Evolutionary conservation across 129 eudicot genomes (phyloP).

Genomic region (Gnaphalium uliginosum): DNA sequence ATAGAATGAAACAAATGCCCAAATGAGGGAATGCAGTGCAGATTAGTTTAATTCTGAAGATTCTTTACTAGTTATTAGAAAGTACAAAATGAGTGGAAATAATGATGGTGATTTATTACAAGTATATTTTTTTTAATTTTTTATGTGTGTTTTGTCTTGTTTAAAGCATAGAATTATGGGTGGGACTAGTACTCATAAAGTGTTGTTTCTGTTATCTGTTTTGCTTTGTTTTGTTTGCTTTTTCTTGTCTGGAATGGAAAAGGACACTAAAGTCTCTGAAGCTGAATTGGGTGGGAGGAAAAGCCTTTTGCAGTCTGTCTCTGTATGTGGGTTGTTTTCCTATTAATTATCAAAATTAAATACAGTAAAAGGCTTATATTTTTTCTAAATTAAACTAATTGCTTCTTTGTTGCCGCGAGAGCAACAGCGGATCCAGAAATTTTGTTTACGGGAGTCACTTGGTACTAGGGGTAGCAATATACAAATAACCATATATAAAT

Average conservation of each 20-base stretch:
- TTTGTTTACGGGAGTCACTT: too few species aligned
- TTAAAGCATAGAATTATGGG: conserved; percentile 7
- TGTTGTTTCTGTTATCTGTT: conserved; percentile 18
- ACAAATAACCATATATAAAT: too few species aligned
- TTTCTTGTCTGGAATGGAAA: conserved; percentile 33
- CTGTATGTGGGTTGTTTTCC: too few species aligned
- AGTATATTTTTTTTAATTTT: neutral
- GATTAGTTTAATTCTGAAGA: conserved; percentile 28
- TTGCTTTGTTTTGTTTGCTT: conserved; percentile 2
- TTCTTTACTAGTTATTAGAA: conserved; percentile 31
- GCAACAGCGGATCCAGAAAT: too few species aligned
- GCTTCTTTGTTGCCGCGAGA: too few species aligned
- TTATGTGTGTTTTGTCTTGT: conserved; percentile 9
- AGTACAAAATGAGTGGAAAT: conserved; percentile 28
- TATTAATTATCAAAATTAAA: too few species aligned
- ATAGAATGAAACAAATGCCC: conserved; percentile 29
- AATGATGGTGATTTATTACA: conserved; percentile 16
- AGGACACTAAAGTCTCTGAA: conserved; percentile 29
- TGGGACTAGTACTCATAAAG: conserved; percentile 22
- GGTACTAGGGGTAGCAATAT: too few species aligned
- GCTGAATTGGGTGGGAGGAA: conserved; percentile 27
- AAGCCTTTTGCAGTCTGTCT: conserved; percentile 19
- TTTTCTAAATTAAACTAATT: too few species aligned
- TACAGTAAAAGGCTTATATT: too few species aligned
- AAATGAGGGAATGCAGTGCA: conserved; percentile 18